Percentiles rank a stretch among this genome's conserved stretches.
These are phyloP conservation scores for Arxiozyma bovina DNA, from an alignment of 1,139 yeast genomes.

Conservation along the genomic window DNA sequence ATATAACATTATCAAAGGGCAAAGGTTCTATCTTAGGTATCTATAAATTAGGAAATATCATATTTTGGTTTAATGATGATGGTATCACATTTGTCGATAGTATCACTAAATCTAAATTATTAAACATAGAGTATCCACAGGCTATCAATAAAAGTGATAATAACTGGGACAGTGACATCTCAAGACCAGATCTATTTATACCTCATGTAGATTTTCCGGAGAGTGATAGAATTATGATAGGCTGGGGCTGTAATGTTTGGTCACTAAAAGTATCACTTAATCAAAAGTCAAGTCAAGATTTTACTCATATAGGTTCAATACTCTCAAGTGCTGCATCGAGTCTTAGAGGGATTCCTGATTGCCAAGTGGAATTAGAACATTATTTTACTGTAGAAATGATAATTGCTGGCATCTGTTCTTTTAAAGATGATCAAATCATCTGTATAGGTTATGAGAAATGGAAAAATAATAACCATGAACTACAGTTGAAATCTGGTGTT, in stretches of 20 bases:
- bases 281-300: slow-evolving; percentile 4
- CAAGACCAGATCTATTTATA: slow-evolving; percentile 73
- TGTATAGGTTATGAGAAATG: slow-evolving; percentile 41
- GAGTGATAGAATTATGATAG: slow-evolving; percentile 58
- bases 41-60: slow-evolving; percentile 48
- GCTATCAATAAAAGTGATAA: slow-evolving; percentile 34
- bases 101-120: slow-evolving; percentile 38
- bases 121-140: slow-evolving; percentile 48
- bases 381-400: slow-evolving; percentile 38
- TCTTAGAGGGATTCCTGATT: slow-evolving; percentile 48
- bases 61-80: slow-evolving; percentile 78
- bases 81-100: slow-evolving; percentile 62
- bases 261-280: slow-evolving; percentile 41
- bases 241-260: slow-evolving; percentile 83
- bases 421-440: slow-evolving; percentile 57
- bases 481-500: slow-evolving; percentile 29
- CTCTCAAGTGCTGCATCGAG: slow-evolving; percentile 66
- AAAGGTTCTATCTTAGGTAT: slow-evolving; percentile 70
- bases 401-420: slow-evolving; percentile 71
- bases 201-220: slow-evolving; percentile 69
- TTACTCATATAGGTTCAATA: slow-evolving; percentile 28
- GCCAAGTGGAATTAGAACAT: slow-evolving; percentile 46
- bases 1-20: slow-evolving; percentile 50
- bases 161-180: slow-evolving; percentile 31
- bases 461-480: slow-evolving; percentile 22